Evolutionary conservation across 768 basidiomycete genomes (phyloP), one percentile per base, ranked within the genome.

Genomic region (Tylopilus sp.): DNA sequence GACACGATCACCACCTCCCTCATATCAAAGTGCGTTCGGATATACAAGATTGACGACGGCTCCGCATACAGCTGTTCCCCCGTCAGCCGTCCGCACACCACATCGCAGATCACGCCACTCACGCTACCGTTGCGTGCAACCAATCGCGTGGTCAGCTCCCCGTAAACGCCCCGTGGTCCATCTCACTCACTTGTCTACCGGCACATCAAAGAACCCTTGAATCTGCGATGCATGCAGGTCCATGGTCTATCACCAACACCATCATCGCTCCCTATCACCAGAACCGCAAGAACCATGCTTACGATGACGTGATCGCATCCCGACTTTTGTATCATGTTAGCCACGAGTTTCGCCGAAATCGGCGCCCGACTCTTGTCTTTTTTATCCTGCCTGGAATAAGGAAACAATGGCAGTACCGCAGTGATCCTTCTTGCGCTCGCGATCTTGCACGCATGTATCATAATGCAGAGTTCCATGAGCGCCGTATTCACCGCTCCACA

Each of bases 401-500:
- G 96, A 73, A 93, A 99, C 31, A 97, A 82, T 37, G 97, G 97
- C 53, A 98, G 83, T 57, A 99, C 94, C n/a, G 96, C 97, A 7
- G 97, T 99, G 67, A 99, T 98, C 56, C 97, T 80, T 72, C 89
- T 91, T 43, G 97, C 95, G 59, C 92, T 96, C n/a, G 97, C 96
- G 64, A 98, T 98, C 76, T 95, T 96, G 84, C 96, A 97, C 11
- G 97, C 95, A 68, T 98, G 95, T 65, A 98, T 93, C 92, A 99
- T 96, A 65, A 98, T 98, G 69, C 95, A 92, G 42, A 94, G 82
- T 71, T 98, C 97, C 93, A 99, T 98, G 58, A 99, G 83, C 36
- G 95, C 80, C 25, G 92, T 94, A 67, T 98, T 98, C 62, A 98
- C 83, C 51, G 85, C 76, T 22, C 87, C 85, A 63, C 87, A 86